Evolutionary conservation across 192 early-diverging fungal species (phyloP), one percentile per base, ranked within the genome.

Genomic region (Endogone sp.): DNA sequence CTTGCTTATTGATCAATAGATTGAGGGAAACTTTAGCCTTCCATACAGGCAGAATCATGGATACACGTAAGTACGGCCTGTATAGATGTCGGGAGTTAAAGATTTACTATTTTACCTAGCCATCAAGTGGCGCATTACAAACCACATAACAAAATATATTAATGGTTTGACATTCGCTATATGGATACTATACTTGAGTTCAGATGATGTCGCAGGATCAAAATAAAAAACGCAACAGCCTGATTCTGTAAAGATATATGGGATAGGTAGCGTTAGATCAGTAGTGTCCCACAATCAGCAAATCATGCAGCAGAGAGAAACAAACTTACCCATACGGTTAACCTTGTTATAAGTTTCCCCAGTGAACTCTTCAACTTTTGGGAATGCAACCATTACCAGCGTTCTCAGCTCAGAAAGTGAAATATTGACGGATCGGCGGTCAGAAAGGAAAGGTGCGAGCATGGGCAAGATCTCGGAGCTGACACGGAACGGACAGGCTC

Each of bases 1-100:
- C 91, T 69, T 86, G 83, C 69, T 92, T 92, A 79, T 89, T 86
- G 69, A 93, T 66, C 65, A 91, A 81, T 62, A 92, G 76, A 71
- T 90, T 92, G 29, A 92, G 78, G n/a, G 89, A 90, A 37, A 83
- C 82, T 55, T 84, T 81, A 23, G 88, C 90, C 66, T 85, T 83
- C 90, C 90, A 93, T 56, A 92, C 86, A 2, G 90, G 90, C 29
- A 93, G 74, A 9, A 76, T 72, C 68, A 91, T 74, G 60, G 67
- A 65, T 3, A 63, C 74, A 75, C 30, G 76, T 72, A 58, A 86
- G 67, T 56, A 49, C 16, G 37, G 1, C 16, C 37, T n/a, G n/a
- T n/a, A n/a, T 49, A 49, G 16, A 49, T 49, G 37, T 0, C 37
- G 37, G 6, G 37, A 49, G n/a, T n/a, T n/a, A 49, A 49, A 49